Conservation (phyloP, 495 filamentous ascomycete genomes). For the Talaromyces thailandensis region DNA sequence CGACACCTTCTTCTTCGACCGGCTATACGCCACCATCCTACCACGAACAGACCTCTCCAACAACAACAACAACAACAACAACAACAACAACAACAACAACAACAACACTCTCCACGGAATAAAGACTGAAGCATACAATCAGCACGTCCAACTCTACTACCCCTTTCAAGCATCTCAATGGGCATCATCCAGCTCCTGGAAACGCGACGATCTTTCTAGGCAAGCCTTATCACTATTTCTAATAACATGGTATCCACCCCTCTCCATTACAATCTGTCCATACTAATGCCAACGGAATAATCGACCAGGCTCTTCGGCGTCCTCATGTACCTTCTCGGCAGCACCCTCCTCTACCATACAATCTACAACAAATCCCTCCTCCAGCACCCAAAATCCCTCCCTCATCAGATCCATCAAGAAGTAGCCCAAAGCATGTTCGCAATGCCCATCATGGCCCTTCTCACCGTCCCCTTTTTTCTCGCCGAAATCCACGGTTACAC, state of each 20-base stretch:
- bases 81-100: background rate
- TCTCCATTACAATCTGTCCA: no score
- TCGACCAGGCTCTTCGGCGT: constrained; percentile 55
- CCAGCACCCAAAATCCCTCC: constrained; percentile 69
- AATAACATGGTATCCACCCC: constrained; percentile 51
- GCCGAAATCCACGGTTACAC: constrained; percentile 59
- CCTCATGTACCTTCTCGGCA: constrained; percentile 60
- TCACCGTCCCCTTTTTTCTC: constrained; percentile 58
- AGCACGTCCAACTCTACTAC: constrained; percentile 45
- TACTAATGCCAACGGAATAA: background rate
- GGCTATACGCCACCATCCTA: constrained; percentile 53
- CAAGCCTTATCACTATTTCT: constrained; percentile 57
- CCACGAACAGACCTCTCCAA: constrained; percentile 33
- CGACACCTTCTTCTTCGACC: constrained; percentile 64
- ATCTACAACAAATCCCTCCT: constrained; percentile 67
- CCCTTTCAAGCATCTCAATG: constrained; percentile 49
- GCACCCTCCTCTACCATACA: constrained; percentile 62
- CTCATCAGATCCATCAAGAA: constrained; percentile 65
- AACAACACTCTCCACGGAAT: background rate
- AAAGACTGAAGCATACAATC: constrained; percentile 9
- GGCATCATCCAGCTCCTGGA: constrained; percentile 59
- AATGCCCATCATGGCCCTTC: constrained; percentile 58
- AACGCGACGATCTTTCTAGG: constrained; percentile 56
- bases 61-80: background rate
- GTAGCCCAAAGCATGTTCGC: constrained; percentile 50